These are phyloP conservation scores for Nannochloropsis salina DNA, from an alignment of 108 stramenopile genomes.

Conservation along the genomic window DNA sequence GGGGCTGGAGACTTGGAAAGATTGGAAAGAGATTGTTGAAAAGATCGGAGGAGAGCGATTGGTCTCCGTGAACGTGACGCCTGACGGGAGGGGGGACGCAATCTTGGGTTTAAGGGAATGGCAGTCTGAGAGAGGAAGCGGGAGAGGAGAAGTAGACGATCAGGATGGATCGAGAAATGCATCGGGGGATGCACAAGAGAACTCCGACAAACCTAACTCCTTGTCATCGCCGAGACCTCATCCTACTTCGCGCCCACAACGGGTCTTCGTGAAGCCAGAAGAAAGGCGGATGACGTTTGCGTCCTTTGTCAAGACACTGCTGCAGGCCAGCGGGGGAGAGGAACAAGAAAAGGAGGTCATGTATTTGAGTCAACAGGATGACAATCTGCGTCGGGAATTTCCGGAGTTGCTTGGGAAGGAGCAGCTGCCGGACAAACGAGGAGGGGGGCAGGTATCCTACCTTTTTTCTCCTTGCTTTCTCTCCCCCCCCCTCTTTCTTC, in stretches of 20 bases:
- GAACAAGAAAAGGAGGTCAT: slow-evolving; percentile 46
- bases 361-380: slow-evolving; percentile 71
- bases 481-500: too few relatives aligned
- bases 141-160: too few relatives aligned
- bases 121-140: not conserved
- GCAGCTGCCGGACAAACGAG: not conserved
- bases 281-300: slow-evolving; percentile 63
- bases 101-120: not conserved
- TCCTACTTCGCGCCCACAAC: not conserved
- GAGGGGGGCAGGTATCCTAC: not conserved
- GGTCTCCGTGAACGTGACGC: slow-evolving; percentile 75
- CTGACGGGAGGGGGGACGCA: slow-evolving; percentile 83
- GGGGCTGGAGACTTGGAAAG: not conserved
- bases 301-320: slow-evolving; percentile 23
- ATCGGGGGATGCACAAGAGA: not conserved
- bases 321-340: not conserved
- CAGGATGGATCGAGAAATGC: not conserved
- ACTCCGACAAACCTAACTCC: not conserved
- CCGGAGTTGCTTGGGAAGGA: slow-evolving; percentile 26
- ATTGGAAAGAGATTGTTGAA: slow-evolving; percentile 40
- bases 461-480: too few relatives aligned
- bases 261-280: slow-evolving; percentile 71
- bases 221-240: not conserved
- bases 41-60: slow-evolving; percentile 35
- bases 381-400: slow-evolving; percentile 69